Conservation (phyloP, 2,329 filamentous ascomycete species). For the Cytospora leucostoma region DNA sequence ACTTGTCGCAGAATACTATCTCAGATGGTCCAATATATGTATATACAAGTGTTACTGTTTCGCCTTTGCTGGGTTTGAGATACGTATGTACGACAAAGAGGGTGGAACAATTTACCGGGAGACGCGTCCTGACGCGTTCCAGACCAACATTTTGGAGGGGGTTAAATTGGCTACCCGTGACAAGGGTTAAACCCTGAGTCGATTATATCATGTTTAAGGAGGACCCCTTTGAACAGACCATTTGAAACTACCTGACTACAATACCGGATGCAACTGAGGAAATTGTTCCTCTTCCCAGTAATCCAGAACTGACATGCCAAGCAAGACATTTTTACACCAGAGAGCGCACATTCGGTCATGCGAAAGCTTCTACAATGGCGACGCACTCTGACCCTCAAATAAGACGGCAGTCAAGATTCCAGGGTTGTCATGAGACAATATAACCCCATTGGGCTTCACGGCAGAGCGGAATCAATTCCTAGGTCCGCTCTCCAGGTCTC, state of each 20-base stretch:
- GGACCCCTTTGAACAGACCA: too few species aligned
- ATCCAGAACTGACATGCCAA: too few species aligned
- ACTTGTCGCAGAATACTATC: background rate
- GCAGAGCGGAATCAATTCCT: background rate
- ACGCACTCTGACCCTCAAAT: too few species aligned
- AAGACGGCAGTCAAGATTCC: too few species aligned
- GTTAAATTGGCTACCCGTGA: background rate
- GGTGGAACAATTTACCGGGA: constrained; percentile 6
- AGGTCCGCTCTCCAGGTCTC: background rate
- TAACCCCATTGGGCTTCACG: background rate
- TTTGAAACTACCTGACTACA: too few species aligned
- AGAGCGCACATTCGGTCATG: too few species aligned
- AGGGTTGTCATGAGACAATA: too few species aligned
- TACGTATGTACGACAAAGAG: background rate
- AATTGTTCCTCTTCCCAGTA: too few species aligned
- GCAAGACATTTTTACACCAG: too few species aligned
- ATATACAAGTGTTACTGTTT: background rate
- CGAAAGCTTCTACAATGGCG: too few species aligned
- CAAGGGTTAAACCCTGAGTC: background rate
- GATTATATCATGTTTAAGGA: too few species aligned
- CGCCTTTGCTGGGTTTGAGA: background rate
- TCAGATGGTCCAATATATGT: background rate
- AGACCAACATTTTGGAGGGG: background rate
- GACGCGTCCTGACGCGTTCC: constrained; percentile 10
- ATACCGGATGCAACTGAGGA: too few species aligned